A percentile compares a stretch with the other conserved stretches of the same genome.
phyloP scores from a whole-genome alignment of 257 asterid genomes.

The Salvia rosmarinus region DNA sequence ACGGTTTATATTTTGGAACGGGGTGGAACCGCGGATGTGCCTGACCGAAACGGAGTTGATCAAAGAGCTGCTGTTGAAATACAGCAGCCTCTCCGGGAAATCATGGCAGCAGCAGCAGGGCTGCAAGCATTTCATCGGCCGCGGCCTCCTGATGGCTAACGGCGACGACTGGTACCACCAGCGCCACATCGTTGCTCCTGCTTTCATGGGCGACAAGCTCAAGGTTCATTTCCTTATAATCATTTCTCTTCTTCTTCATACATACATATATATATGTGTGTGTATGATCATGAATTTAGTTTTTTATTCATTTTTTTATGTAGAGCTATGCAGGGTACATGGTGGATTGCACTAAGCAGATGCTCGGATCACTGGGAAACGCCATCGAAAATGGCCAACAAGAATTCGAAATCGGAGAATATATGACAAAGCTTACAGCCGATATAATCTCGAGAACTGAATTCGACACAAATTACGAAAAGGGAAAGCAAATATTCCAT shows the following conservation, averaged over 20 bases:
- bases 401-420: conserved; percentile 79
- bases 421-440: conserved; percentile 81
- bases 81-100: conserved; percentile 71
- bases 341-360: conserved; percentile 74
- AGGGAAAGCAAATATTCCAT: conserved; percentile 78
- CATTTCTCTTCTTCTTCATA: neutral
- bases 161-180: conserved; percentile 89
- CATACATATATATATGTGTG: neutral
- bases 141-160: conserved; percentile 90
- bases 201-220: conserved; percentile 81
- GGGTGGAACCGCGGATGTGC: conserved; percentile 85
- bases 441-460: conserved; percentile 87
- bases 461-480: conserved; percentile 71
- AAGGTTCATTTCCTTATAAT: conserved; percentile 43
- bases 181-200: conserved; percentile 89
- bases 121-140: conserved; percentile 77
- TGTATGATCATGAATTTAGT: neutral
- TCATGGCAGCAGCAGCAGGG: conserved; percentile 93
- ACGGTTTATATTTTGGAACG: conserved; percentile 80
- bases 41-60: conserved; percentile 65
- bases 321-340: conserved; percentile 80
- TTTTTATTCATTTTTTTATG: neutral
- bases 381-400: conserved; percentile 44
- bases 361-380: conserved; percentile 55
- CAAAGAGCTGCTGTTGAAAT: conserved; percentile 68